Evolutionary conservation across 1,284 basidiomycete species (phyloP).

Genomic region (Trichosporon inkin): DNA sequence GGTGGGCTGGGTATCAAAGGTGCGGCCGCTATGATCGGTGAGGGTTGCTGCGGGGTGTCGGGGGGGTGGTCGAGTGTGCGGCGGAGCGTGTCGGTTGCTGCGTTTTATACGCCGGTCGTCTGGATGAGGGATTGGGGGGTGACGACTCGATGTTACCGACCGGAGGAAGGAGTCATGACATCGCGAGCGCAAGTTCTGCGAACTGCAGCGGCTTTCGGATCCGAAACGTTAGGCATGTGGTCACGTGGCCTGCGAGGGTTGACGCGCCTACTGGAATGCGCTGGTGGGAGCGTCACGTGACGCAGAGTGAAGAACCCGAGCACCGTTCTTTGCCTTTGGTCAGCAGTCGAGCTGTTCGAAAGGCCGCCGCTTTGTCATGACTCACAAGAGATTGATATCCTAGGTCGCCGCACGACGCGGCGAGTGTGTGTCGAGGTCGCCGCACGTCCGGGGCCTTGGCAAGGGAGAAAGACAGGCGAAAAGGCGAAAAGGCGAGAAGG

Average conservation of each 20-base stretch:
- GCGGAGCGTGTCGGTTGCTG: no score
- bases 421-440: no score
- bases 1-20: slow-evolving; percentile 4
- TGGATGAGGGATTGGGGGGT: slow-evolving; percentile 1
- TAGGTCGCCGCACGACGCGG: no score
- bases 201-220: background rate
- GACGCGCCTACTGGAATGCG: background rate
- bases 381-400: no score
- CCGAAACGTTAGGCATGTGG: background rate
- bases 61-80: background rate
- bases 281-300: background rate
- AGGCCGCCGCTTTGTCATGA: no score
- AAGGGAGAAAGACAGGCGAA: no score
- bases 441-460: no score
- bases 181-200: background rate
- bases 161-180: slow-evolving; percentile 5
- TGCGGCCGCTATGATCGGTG: background rate
- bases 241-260: background rate
- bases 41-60: background rate
- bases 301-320: no score
- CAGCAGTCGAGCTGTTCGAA: no score
- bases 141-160: background rate
- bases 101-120: background rate
- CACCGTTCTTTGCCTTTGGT: no score
- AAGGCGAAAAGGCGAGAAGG: no score